Evolutionary conservation across 2,329 filamentous ascomycete species (phyloP).

Genomic region (Thermoascus crustaceus): DNA sequence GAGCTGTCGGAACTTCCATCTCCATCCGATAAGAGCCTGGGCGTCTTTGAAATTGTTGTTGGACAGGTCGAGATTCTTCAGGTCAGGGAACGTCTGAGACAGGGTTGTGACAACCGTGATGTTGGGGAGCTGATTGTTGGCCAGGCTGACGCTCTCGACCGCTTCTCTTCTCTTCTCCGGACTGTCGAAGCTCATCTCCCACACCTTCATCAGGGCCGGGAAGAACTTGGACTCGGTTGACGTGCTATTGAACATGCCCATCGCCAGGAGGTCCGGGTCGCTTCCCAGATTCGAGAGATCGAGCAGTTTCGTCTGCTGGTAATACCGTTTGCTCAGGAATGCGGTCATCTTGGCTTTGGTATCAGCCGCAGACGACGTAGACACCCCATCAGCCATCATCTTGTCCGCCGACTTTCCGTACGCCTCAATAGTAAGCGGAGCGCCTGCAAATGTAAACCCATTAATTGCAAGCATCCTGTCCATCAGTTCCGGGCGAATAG

Average conservation of each 20-base stretch:
- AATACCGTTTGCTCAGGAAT: slow-evolving; percentile 69
- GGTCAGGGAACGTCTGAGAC: slow-evolving; percentile 69
- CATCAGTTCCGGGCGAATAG: slow-evolving; percentile 56
- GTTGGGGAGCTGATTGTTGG: slow-evolving; percentile 68
- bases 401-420: slow-evolving; percentile 25
- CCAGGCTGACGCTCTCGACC: slow-evolving; percentile 73
- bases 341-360: slow-evolving; percentile 60
- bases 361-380: slow-evolving; percentile 46
- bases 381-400: no score
- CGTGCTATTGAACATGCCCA: slow-evolving; percentile 66
- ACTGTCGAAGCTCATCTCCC: slow-evolving; percentile 67
- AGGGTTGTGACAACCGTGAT: slow-evolving; percentile 66
- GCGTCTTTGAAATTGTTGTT: slow-evolving; percentile 68
- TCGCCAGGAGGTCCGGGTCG: slow-evolving; percentile 62
- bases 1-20: slow-evolving; percentile 66
- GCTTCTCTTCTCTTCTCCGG: slow-evolving; percentile 64
- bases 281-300: slow-evolving; percentile 70
- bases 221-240: slow-evolving; percentile 79
- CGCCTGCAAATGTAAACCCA: slow-evolving; percentile 60
- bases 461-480: slow-evolving; percentile 60
- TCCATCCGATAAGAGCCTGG: slow-evolving; percentile 65
- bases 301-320: slow-evolving; percentile 62
- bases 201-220: slow-evolving; percentile 80
- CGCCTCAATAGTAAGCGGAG: slow-evolving; percentile 48
- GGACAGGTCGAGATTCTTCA: slow-evolving; percentile 83